Base-by-base conservation (phyloP, 2,329 filamentous ascomycete species). In the Thielaviopsis musarum region DNA sequence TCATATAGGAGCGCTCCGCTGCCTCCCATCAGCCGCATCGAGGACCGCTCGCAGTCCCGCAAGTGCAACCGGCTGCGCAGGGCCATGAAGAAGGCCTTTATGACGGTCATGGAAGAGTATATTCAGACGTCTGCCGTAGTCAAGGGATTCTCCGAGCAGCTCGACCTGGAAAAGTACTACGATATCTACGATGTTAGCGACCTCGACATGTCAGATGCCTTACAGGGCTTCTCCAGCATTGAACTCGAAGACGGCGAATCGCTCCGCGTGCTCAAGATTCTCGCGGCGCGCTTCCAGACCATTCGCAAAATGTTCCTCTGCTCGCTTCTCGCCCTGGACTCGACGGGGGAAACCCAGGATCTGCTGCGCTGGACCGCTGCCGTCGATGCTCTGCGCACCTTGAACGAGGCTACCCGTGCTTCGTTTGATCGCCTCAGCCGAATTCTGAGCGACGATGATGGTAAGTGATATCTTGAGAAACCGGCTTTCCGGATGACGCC, bases 1-100 rank as follows among this genome's bases (percentile, higher is more conserved):
- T 54, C 13, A 52, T 62, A 41, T 58, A 94, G 88, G 72, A 95
- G 88, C 75, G 85, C 83, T 17, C 91, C 91, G 24, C 73, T 97
- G 41, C 91, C 93, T 6, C 93, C 93, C n/a, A 86, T 96, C 62
- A 94, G 87, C 64, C 83, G 91, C 53, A 77, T 98, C 34, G 93
- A 98, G 69, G 89, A 94, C 65, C 83, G 83, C 62, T 82, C 82
- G 52, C 87, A 94, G 68, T 80, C 77, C 7, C 80, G 89, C 65
- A 84, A 89, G 67, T 98, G 93, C 68, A 75, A 84, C 63, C 82
- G 88, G 63, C 74, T 98, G 45, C 86, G 93, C 62, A 84, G 84
- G 63, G 81, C 81, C n/a, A 75, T 97, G 6, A 83, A 82, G 57
- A 78, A 78, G 54, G 83, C 82, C 62, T 82, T 95, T 62, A 78